Evolutionary conservation across 129 eudicot species (phyloP).

Genomic region (Pulicaria dysenterica): DNA sequence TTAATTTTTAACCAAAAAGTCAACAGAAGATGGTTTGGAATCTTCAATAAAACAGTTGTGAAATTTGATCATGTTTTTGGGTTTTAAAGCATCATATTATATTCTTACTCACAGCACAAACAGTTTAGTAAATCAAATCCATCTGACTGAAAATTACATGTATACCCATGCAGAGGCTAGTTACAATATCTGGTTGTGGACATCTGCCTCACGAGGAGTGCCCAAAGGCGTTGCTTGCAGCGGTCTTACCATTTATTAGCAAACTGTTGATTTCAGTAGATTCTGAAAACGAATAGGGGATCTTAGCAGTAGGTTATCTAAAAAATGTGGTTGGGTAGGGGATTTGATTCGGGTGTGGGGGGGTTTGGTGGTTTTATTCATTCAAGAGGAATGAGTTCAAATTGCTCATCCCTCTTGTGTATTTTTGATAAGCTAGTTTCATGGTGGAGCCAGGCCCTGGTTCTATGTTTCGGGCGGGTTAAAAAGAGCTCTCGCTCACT

Average conservation of each 20-base stretch:
- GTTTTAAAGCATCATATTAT: no score
- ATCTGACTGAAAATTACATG: conserved; percentile 10
- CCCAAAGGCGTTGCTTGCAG: conserved; percentile 91
- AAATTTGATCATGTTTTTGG: no score
- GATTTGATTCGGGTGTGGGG: conserved; percentile 21
- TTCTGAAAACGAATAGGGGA: conserved; percentile 32
- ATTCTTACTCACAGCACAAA: not conserved
- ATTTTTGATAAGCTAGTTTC: conserved; percentile 37
- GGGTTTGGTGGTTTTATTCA: conserved; percentile 23
- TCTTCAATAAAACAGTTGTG: no score
- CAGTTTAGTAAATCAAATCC: not conserved
- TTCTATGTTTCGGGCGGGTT: conserved; percentile 18
- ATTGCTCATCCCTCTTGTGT: conserved; percentile 28
- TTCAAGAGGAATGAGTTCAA: conserved; percentile 41
- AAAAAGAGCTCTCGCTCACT: conserved; percentile 25
- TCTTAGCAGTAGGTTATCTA: conserved; percentile 30
- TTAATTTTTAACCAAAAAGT: no score
- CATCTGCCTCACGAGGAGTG: conserved; percentile 99
- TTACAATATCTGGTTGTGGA: conserved; percentile 92
- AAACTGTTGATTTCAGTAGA: conserved; percentile 49
- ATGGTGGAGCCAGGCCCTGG: conserved; percentile 10
- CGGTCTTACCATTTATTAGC: conserved; percentile 77
- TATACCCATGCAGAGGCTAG: conserved; percentile 75
- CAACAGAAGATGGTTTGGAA: no score
- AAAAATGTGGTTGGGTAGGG: conserved; percentile 9